Percentiles rank a stretch among this genome's conserved stretches.
Conservation (phyloP, 2,329 filamentous ascomycete species). For the Fonsecaea erecta region DNA sequence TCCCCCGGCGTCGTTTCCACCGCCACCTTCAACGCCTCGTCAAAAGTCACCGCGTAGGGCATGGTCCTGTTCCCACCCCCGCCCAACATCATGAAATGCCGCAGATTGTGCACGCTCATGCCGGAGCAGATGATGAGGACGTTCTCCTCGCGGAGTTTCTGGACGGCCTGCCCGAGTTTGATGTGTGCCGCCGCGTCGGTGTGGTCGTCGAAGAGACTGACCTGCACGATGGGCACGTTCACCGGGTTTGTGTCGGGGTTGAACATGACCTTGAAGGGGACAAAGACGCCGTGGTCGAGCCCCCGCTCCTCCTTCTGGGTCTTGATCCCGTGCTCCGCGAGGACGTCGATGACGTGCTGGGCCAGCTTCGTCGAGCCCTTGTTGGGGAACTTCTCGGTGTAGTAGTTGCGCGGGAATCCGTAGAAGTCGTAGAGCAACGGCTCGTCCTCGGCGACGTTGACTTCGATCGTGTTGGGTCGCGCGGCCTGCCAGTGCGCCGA, state of each 20-base stretch:
- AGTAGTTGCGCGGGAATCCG: constrained; percentile 72
- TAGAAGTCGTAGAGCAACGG: constrained; percentile 77
- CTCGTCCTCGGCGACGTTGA: constrained; percentile 68
- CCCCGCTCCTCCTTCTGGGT: constrained; percentile 66
- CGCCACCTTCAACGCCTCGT: constrained; percentile 69
- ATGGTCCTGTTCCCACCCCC: constrained; percentile 47
- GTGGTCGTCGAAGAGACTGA: constrained; percentile 69
- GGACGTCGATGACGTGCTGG: constrained; percentile 59
- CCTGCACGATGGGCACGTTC: constrained; percentile 71
- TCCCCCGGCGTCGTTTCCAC: constrained; percentile 54
- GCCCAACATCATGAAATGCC: constrained; percentile 57
- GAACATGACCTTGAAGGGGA: constrained; percentile 66
- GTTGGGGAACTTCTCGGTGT: constrained; percentile 69
- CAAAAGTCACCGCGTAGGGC: constrained; percentile 66
- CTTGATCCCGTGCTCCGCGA: constrained; percentile 63
- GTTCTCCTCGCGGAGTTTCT: constrained; percentile 68
- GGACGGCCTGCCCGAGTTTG: constrained; percentile 68
- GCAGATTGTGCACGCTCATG: constrained; percentile 75
- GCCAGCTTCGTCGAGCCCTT: constrained; percentile 65
- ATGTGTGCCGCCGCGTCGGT: constrained; percentile 67
- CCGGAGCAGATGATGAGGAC: constrained; percentile 72
- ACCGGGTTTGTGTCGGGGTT: constrained; percentile 65
- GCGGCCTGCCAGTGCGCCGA: constrained; percentile 75
- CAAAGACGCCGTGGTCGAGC: constrained; percentile 77
- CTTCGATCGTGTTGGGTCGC: constrained; percentile 58